Evolutionary conservation across 768 basidiomycete genomes (phyloP).

Genomic region (Boletus speciosus): DNA sequence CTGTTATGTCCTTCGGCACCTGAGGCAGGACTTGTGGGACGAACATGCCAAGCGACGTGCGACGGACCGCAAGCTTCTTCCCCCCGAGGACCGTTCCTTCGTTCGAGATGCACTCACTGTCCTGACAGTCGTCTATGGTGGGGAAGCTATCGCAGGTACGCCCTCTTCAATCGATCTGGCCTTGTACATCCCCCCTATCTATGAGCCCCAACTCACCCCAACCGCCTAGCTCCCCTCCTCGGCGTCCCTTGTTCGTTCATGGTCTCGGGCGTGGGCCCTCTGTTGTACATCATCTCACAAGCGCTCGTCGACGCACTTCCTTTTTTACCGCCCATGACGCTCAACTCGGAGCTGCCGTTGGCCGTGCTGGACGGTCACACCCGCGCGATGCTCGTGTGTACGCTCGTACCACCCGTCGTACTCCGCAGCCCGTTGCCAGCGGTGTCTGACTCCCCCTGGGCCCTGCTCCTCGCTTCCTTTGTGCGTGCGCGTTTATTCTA

Average conservation of each 20-base stretch:
- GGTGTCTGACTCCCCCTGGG: conserved; percentile 69
- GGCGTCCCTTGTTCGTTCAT: conserved; percentile 75
- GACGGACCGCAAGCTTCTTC: conserved; percentile 31
- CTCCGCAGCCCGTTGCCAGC: conserved; percentile 45
- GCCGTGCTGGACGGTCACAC: conserved; percentile 75
- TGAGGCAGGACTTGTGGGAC: conserved; percentile 48
- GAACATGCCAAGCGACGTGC: conserved; percentile 41
- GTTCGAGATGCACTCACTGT: conserved; percentile 54
- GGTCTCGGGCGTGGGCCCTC: conserved; percentile 62
- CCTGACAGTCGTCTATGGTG: conserved; percentile 70
- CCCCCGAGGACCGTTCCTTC: conserved; percentile 52
- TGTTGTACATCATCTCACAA: conserved; percentile 60
- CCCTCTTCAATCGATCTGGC: conserved; percentile 1
- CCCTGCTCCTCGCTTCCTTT: conserved; percentile 68
- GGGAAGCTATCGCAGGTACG: conserved; percentile 68
- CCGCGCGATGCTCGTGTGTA: conserved; percentile 75
- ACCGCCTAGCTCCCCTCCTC: conserved; percentile 52
- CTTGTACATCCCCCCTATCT: neutral
- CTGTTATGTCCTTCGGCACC: conserved; percentile 64
- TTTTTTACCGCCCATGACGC: conserved; percentile 39
- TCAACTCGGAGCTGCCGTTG: conserved; percentile 65
- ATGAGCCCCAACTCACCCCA: neutral
- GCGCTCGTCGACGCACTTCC: conserved; percentile 62
- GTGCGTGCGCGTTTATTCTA: conserved; percentile 36
- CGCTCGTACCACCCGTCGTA: conserved; percentile 70